Evolutionary conservation across 768 basidiomycete genomes (phyloP), one percentile per base, ranked within the genome.

Genomic region (Strobilomyces echinocephalus): DNA sequence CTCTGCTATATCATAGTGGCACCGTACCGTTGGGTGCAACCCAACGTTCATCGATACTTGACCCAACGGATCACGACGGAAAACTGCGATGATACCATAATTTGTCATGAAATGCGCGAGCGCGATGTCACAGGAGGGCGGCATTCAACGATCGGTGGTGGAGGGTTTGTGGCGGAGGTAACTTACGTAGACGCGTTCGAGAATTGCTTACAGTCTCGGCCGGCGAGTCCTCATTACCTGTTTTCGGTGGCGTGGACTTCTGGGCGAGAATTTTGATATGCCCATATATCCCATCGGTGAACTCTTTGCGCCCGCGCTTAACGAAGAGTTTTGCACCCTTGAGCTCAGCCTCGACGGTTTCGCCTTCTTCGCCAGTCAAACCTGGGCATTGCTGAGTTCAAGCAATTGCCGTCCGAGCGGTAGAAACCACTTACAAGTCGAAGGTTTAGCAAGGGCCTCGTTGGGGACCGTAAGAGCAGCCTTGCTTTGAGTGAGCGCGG

Each of bases 11-110:
- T 84, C 80, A 63, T 76, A 84, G 20, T 79, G 74, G 56, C 82
- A 85, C 40, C 82, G 78, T 40, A 86, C 74, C 9, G 79, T 67
- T 8, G 81, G 72, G 41, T 72, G 72, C 47, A 88, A 63, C 21
- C 78, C 77, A 40, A 84, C 71, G 61, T 85, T 86, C 82, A 86
- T 82, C 1, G 84, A 80, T 1, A 86, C 81, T 60, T 87, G 81
- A 74, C 82, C 81, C 28, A 87, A 67, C 0, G 84, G 85, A 57
- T 87, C 85, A 6, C 85, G 81, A 8, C 85, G 80, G 69, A 88
- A 86, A 14, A 87, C 85, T 85, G 57, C 38, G 20, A 41, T 12
- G 43, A 28, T 28, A 14, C 21, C 4, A 24, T 11, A 20, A 31
- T 38, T 53, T 26, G 44, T 18, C 40, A 46, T 21, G 21, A 56